Conservation (phyloP, 73 alveolate species). For the Paraurostyla sp. region DNA sequence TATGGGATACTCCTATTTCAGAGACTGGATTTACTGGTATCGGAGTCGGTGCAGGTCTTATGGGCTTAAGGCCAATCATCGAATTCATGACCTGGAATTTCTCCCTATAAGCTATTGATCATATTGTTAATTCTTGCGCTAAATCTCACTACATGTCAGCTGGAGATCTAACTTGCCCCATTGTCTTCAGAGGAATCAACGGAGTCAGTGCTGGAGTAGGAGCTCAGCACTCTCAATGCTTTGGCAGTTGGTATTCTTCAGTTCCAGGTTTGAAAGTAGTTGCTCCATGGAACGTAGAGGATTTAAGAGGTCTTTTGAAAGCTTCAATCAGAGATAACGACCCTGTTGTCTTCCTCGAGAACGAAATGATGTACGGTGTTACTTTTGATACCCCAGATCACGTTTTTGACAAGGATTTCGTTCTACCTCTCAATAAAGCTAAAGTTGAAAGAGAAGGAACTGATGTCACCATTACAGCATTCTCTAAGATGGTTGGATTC, state of each 20-base stretch:
- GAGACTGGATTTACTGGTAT: slow-evolving; percentile 94
- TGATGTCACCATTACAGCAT: slow-evolving; percentile 90
- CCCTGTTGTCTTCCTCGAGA: slow-evolving; percentile 93
- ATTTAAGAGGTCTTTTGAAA: slow-evolving; percentile 87
- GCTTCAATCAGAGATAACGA: slow-evolving; percentile 92
- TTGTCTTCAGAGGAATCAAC: slow-evolving; percentile 93
- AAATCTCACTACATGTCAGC: slow-evolving; percentile 90
- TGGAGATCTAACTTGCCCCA: slow-evolving; percentile 86
- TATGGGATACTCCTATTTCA: slow-evolving; percentile 93
- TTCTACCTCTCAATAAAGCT: slow-evolving; percentile 90
- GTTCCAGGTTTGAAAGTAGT: slow-evolving; percentile 92
- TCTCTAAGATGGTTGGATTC: slow-evolving; percentile 87
- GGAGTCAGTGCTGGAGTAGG: slow-evolving; percentile 96
- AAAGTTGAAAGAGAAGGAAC: slow-evolving; percentile 88
- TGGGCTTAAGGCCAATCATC: slow-evolving; percentile 91
- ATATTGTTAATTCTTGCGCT: slow-evolving; percentile 92
- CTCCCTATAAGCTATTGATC: slow-evolving; percentile 93
- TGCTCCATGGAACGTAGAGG: slow-evolving; percentile 90
- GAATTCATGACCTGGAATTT: slow-evolving; percentile 95
- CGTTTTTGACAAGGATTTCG: slow-evolving; percentile 83
- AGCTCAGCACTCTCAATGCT: slow-evolving; percentile 94
- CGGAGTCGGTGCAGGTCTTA: slow-evolving; percentile 93
- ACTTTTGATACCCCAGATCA: slow-evolving; percentile 80
- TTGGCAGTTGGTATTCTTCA: slow-evolving; percentile 92
- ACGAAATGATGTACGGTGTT: slow-evolving; percentile 90